A percentile compares a stretch with the other conserved stretches of the same genome.
Evolutionary conservation across 164 flowering plant species (phyloP).

Genomic region (Nymphaea thermarum): DNA sequence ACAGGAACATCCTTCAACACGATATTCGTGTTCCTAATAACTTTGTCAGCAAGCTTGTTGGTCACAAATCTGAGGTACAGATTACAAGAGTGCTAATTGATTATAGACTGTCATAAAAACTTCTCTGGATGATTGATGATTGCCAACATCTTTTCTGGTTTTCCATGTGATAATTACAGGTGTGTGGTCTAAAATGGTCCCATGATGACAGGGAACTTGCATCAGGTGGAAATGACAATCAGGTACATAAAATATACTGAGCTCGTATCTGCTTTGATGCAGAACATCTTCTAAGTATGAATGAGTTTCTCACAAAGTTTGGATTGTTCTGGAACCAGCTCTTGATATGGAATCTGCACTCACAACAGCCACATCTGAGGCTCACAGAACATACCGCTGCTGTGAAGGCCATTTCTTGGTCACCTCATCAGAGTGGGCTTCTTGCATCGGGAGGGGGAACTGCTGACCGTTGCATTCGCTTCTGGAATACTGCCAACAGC

Average conservation of each 20-base stretch:
- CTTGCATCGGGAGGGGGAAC: conserved; percentile 99
- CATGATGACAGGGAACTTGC: conserved; percentile 98
- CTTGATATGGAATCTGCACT: conserved; percentile 91
- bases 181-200: conserved; percentile 97
- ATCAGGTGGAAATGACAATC: conserved; percentile 98
- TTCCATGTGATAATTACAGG: conserved; percentile 28
- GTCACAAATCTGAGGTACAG: conserved; percentile 94
- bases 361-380: conserved; percentile 66
- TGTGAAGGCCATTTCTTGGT: conserved; percentile 97
- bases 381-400: conserved; percentile 96
- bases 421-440: conserved; percentile 88
- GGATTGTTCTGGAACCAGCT: conserved; percentile 32
- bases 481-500: conserved; percentile 92
- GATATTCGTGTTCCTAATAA: conserved; percentile 83
- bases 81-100: background rate
- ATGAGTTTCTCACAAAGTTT: background rate
- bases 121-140: background rate
- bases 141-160: background rate
- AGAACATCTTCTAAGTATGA: too few species aligned
- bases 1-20: conserved; percentile 82
- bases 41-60: conserved; percentile 66
- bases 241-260: conserved; percentile 29
- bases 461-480: conserved; percentile 94
- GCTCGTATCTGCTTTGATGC: too few species aligned
- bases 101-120: background rate